Evolutionary conservation across 208 protist genomes (phyloP).

Genomic region (Leptomonas pyrrhocoris): DNA sequence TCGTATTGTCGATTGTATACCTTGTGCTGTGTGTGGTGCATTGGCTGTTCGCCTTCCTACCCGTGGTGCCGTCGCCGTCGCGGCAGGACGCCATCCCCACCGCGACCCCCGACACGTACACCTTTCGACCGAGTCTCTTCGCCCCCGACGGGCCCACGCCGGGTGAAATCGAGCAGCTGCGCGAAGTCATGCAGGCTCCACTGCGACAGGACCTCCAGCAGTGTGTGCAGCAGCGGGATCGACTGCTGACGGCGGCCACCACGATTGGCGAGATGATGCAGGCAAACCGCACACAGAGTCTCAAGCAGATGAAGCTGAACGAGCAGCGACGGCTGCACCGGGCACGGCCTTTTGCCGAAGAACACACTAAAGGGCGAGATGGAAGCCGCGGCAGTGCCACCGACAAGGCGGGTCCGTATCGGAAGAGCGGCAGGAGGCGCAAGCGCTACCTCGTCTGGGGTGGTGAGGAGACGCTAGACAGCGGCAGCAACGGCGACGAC

Average conservation of each 20-base stretch:
- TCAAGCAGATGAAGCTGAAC: constrained; percentile 49
- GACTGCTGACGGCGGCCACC: constrained; percentile 49
- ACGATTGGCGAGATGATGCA: constrained; percentile 84
- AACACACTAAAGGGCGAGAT: not conserved
- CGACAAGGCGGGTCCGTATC: not conserved
- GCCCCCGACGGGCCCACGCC: constrained; percentile 68
- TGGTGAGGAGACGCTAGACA: not conserved
- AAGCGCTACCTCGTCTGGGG: constrained; percentile 26
- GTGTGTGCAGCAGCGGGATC: constrained; percentile 38
- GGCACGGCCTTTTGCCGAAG: constrained; percentile 3
- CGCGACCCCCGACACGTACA: constrained; percentile 67
- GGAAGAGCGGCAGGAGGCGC: not conserved
- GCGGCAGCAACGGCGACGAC: constrained; percentile 2
- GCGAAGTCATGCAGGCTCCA: constrained; percentile 34
- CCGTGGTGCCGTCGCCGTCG: constrained; percentile 32
- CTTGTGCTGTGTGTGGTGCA: constrained; percentile 45
- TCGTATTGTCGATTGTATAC: constrained; percentile 46
- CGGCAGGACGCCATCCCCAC: constrained; percentile 28
- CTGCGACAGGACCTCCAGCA: constrained; percentile 47
- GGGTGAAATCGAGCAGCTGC: constrained; percentile 31
- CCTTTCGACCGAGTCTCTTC: constrained; percentile 71
- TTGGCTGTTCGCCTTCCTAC: constrained; percentile 42
- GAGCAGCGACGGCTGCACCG: constrained; percentile 32
- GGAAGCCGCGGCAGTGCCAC: not conserved
- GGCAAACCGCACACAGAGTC: constrained; percentile 61